Base-by-base conservation (phyloP, 768 basidiomycete genomes). In the Strobilomyces echinocephalus region DNA sequence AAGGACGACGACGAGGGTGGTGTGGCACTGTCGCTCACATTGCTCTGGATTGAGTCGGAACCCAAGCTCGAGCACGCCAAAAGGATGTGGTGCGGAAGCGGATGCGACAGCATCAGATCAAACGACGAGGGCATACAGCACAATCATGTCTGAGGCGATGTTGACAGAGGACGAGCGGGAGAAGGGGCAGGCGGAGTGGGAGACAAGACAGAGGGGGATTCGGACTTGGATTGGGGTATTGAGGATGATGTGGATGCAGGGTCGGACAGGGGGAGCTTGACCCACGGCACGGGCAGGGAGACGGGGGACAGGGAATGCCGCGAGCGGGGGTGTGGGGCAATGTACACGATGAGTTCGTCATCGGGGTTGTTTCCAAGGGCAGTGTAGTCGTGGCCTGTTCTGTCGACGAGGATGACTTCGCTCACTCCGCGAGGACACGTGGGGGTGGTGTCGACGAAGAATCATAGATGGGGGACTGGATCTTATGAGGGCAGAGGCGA, bases 271-370 rank as follows among this genome's bases (percentile, higher is more conserved):
- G 68, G 60, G 15, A 67, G 40, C 24, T 51, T 45, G 48, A 60
- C 56, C 11, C 52, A 52, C 1, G 61, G 60, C 6, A 56, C n/a
- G 39, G 52, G 9, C 10, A 60, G n/a, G n/a, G n/a, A 46, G 7
- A 43, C 2, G 41, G 63, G 64, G 5, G 66, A 46, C 31, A 18
- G 57, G 26, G 31, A 42, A 21, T 52, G 49, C 4, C 50, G 48
- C 4, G 60, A 60, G 1, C 85, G 79, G 5, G 87, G 88, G 61
- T 87, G 79, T 0, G 88, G 88, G 0, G 87, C 87, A 21, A 82
- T 83, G 61, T 90, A 90, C 10, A 91, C 87, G 50, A 91, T 89
- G 5, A 79, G 63, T 52, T 91, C 88, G 18, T 65, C 56, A 2
- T 65, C 56, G 26, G 52, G 45, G 24, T 63, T 68, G n/a, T n/a